Conservation (phyloP, 1,284 basidiomycete genomes). For the Cutaneotrichosporon cutaneum region DNA sequence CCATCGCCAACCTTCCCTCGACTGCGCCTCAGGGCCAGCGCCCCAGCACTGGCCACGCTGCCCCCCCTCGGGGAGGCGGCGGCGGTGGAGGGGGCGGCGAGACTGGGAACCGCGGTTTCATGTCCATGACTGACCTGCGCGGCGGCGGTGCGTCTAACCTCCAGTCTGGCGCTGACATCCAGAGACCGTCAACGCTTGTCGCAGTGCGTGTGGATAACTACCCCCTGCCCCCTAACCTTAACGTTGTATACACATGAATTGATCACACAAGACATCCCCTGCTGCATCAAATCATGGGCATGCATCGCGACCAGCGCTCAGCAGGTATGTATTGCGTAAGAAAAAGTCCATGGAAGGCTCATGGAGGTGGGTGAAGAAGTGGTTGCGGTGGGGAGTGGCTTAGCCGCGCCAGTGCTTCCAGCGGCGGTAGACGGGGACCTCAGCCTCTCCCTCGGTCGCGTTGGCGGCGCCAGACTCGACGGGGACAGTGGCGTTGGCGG, state of each 20-base stretch:
- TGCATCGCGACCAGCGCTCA: slow-evolving; percentile 13
- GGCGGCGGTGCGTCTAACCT: slow-evolving; percentile 37
- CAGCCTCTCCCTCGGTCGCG: neutral
- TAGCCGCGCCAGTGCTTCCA: slow-evolving; percentile 21
- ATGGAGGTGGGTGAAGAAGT: neutral
- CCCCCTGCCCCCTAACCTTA: neutral
- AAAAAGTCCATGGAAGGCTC: slow-evolving; percentile 5
- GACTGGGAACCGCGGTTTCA: slow-evolving; percentile 31
- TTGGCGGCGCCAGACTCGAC: neutral
- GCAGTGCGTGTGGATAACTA: slow-evolving; percentile 41
- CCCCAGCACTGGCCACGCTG: neutral
- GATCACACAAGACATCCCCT: slow-evolving; percentile 2
- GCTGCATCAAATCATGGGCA: slow-evolving; percentile 5
- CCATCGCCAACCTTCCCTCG: slow-evolving; percentile 32
- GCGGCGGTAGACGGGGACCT: slow-evolving; percentile 14
- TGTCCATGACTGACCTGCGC: slow-evolving; percentile 41
- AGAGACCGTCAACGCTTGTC: slow-evolving; percentile 38
- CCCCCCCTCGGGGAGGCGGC: slow-evolving; percentile 5
- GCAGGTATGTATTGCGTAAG: slow-evolving; percentile 1
- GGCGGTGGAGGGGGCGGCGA: slow-evolving; percentile 25
- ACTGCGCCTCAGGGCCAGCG: slow-evolving; percentile 24
- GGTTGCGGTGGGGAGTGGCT: neutral
- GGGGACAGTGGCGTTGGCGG: slow-evolving; percentile 3
- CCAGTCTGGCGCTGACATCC: slow-evolving; percentile 7
- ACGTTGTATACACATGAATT: neutral